These are phyloP conservation scores for Echeveria elegans DNA, from an alignment of 164 flowering plant genomes.

Conservation along the genomic window DNA sequence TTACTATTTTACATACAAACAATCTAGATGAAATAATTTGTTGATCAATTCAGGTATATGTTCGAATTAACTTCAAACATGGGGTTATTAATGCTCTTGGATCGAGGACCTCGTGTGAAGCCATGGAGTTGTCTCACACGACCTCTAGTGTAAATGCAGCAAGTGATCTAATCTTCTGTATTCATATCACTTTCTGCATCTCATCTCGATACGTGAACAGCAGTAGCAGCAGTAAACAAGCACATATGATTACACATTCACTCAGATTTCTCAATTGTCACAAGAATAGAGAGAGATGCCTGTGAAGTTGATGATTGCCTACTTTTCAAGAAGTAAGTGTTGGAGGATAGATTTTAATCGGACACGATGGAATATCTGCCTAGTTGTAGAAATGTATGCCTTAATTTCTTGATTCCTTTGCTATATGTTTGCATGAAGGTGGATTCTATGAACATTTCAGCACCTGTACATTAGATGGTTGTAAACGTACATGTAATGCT, in stretches of 20 bases:
- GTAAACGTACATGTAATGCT: too few relatives aligned
- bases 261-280: not conserved
- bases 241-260: not conserved
- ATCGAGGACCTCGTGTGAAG: not conserved
- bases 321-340: not conserved
- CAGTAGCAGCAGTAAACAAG: not conserved
- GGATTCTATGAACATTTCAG: too few relatives aligned
- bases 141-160: slow-evolving; percentile 4
- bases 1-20: too few relatives aligned
- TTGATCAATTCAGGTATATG: not conserved
- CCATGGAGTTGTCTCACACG: slow-evolving; percentile 8
- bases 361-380: not conserved
- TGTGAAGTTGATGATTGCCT: not conserved
- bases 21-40: too few relatives aligned
- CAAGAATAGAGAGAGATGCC: not conserved
- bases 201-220: not conserved
- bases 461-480: too few relatives aligned
- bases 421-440: too few relatives aligned
- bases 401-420: too few relatives aligned
- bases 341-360: not conserved
- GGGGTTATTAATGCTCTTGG: slow-evolving; percentile 8
- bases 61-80: slow-evolving; percentile 1
- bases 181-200: not conserved
- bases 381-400: not conserved
- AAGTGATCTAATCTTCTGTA: not conserved